Percentiles rank a stretch among this genome's conserved stretches.
These are phyloP conservation scores for Candida incommunis DNA, from an alignment of 805 yeast genomes.

Conservation along the genomic window DNA sequence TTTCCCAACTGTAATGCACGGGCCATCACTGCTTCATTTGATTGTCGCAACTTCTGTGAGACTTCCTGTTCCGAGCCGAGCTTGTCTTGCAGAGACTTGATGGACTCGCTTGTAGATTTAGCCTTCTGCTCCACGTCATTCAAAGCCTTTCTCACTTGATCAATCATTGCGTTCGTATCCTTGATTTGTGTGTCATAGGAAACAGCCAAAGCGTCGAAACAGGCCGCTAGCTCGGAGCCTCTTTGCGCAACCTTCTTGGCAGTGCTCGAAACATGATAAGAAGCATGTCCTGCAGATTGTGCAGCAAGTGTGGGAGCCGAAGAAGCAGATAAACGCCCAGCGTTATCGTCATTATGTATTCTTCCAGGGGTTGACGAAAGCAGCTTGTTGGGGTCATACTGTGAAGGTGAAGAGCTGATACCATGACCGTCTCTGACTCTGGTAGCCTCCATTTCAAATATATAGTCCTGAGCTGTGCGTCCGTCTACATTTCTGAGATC, in stretches of 20 bases:
- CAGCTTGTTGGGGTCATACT: not conserved
- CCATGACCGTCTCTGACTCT: not conserved
- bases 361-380: not conserved
- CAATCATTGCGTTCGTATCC: slow-evolving; percentile 38
- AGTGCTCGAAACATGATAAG: not conserved
- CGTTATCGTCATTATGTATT: not conserved
- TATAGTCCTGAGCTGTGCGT: slow-evolving; percentile 24
- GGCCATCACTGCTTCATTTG: slow-evolving; percentile 15
- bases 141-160: slow-evolving; percentile 32
- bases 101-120: slow-evolving; percentile 20
- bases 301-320: not conserved
- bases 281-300: too few relatives aligned
- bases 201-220: slow-evolving; percentile 23
- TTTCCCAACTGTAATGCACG: slow-evolving; percentile 25
- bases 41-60: slow-evolving; percentile 10
- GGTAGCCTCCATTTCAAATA: slow-evolving; percentile 18
- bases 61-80: slow-evolving; percentile 18
- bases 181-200: slow-evolving; percentile 43
- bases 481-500: slow-evolving; percentile 29
- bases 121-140: slow-evolving; percentile 28
- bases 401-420: not conserved
- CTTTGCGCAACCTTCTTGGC: not conserved
- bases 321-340: too few relatives aligned
- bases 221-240: slow-evolving; percentile 20
- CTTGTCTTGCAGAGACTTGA: slow-evolving; percentile 17